Conservation (phyloP, 257 asterid species). For the Prunella vulgaris region DNA sequence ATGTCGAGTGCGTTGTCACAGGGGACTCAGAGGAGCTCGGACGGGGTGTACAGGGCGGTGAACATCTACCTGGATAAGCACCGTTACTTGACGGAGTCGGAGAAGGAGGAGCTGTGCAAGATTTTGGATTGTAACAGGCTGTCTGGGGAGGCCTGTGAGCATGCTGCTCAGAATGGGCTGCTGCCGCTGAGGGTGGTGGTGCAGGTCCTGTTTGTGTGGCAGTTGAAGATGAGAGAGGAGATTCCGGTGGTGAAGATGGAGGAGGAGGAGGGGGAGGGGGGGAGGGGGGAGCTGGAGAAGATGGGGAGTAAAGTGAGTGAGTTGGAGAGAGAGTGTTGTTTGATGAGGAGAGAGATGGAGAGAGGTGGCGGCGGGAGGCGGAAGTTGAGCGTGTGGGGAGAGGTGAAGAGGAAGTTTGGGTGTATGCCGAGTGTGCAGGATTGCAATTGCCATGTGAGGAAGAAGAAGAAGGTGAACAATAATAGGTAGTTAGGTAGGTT, state of each 20-base stretch:
- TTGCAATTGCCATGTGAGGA: constrained; percentile 47
- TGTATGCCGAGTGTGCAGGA: constrained; percentile 46
- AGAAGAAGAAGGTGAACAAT: constrained; percentile 69
- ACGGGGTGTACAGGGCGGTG: constrained; percentile 66
- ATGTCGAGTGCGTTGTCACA: constrained; percentile 44
- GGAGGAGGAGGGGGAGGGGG: constrained; percentile 27
- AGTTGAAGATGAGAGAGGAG: constrained; percentile 51
- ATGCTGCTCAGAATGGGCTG: constrained; percentile 55
- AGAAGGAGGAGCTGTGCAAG: constrained; percentile 55
- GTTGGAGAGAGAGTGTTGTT: constrained; percentile 51
- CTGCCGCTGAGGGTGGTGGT: constrained; percentile 69
- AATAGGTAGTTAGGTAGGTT: constrained; percentile 14
- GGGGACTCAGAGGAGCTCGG: constrained; percentile 32
- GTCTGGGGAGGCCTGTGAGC: constrained; percentile 61
- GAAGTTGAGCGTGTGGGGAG: constrained; percentile 64
- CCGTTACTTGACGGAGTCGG: constrained; percentile 49
- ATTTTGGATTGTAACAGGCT: constrained; percentile 54
- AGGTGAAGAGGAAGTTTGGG: constrained; percentile 86
- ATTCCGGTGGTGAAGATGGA: constrained; percentile 24
- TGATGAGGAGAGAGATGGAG: constrained; percentile 58
- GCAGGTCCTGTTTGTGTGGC: constrained; percentile 56
- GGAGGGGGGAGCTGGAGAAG: constrained; percentile 56
- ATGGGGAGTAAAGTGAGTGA: constrained; percentile 60
- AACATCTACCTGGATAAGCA: constrained; percentile 71
- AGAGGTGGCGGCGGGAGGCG: constrained; percentile 17